These are phyloP conservation scores for Chalara sp. DNA, from an alignment of 2,329 filamentous ascomycete species.

Conservation along the genomic window DNA sequence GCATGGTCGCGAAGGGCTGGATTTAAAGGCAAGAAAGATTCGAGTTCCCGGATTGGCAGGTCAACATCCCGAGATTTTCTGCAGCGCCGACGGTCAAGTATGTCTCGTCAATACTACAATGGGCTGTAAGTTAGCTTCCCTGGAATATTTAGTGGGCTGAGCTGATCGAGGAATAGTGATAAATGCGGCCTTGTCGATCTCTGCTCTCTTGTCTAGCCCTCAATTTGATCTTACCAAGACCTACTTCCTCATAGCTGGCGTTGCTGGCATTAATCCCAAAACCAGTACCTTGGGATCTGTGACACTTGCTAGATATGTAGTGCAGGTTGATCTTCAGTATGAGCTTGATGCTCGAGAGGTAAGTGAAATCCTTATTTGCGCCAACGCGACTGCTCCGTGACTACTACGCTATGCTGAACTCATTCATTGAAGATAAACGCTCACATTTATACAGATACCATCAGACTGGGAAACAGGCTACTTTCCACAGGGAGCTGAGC, in stretches of 20 bases:
- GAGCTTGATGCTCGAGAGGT: constrained; percentile 65
- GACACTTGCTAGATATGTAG: constrained; percentile 57
- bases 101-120: neutral
- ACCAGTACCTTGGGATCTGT: constrained; percentile 58
- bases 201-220: constrained; percentile 50
- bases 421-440: no score
- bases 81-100: neutral
- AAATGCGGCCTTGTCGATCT: constrained; percentile 61
- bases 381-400: no score
- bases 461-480: constrained; percentile 59
- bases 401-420: no score
- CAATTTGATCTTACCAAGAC: constrained; percentile 56
- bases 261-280: constrained; percentile 65
- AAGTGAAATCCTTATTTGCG: neutral
- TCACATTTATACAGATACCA: constrained; percentile 42
- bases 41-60: neutral
- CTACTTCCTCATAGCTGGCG: constrained; percentile 65
- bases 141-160: neutral
- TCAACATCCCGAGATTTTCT: neutral
- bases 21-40: neutral
- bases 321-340: constrained; percentile 68
- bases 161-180: constrained; percentile 43
- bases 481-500: constrained; percentile 50
- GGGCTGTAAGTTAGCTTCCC: neutral
- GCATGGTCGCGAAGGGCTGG: neutral